Evolutionary conservation across 2,329 filamentous ascomycete genomes (phyloP), one percentile per base, ranked within the genome.

Genomic region (Lachnellula cervina): DNA sequence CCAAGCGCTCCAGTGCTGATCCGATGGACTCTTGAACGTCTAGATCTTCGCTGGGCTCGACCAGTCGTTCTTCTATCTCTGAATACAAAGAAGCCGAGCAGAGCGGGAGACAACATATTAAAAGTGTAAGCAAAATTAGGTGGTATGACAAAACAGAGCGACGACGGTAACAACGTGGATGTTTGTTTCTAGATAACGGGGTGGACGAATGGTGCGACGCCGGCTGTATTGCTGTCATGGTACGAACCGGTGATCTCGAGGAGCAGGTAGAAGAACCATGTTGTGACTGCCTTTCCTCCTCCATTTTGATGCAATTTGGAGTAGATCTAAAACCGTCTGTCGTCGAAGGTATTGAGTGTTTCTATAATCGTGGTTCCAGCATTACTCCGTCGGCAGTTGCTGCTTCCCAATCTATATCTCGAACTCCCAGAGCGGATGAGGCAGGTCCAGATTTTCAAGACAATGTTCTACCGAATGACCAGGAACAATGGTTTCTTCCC

Each of bases 281-380:
- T 9, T 48, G 21, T 5, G 5, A 44, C 16, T 21, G 38, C 44
- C 46, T 48, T 23, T 28, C 46, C 44, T 50, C 46, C 21, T 52
- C 44, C 34, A 48, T 51, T 4, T 44, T 51, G 43, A 25, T 34
- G 13, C 23, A 47, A 19, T 44, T 25, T n/a, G 49, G 43, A 42
- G 45, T 51, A 40, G 32, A 50, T 54, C 25, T 11, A 37, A 25
- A 21, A 40, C 1, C 32, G 14, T 13, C 16, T 35, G 21, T 55
- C 43, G 21, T 55, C 43, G 50, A 45, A 19, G n/a, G 13, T 38
- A 28, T 17, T 47, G 19, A 19, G 43, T 51, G 38, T 49, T 54
- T 37, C 49, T 62, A 64, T 56, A 61, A 51, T 62, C 64, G 62
- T 67, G 60, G 61, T 60, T 67, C 66, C 64, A 67, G 62, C 66